Percentiles rank a stretch among this genome's conserved stretches.
Conservation (phyloP, 2,329 filamentous ascomycete genomes). For the Acrodontium crateriforme region DNA sequence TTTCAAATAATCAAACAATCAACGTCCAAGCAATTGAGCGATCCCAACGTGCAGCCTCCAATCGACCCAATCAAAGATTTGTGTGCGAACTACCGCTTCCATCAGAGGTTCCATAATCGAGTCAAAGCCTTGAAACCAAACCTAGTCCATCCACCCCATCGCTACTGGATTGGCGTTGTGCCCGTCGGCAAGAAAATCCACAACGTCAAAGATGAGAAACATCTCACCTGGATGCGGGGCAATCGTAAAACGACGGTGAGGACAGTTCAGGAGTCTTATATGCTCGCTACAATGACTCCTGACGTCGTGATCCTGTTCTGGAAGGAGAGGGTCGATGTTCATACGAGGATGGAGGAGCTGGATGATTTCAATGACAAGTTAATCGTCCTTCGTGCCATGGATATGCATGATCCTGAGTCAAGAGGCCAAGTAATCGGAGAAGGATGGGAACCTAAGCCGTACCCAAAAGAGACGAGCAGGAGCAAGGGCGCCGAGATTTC, state of each 20-base stretch:
- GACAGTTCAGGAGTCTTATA: conserved; percentile 18
- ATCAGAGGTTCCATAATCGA: too few species aligned
- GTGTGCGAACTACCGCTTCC: too few species aligned
- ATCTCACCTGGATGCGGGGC: conserved; percentile 20
- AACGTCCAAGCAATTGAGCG: too few species aligned
- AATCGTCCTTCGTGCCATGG: conserved; percentile 16
- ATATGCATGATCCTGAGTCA: conserved; percentile 1
- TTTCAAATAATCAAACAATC: too few species aligned
- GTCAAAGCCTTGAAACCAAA: conserved; percentile 9
- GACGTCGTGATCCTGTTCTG: conserved; percentile 14
- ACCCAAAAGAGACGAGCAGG: too few species aligned
- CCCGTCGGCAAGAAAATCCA: conserved; percentile 6
- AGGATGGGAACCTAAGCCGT: too few species aligned
- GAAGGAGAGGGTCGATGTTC: conserved; percentile 9
- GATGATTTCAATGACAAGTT: conserved; percentile 20
- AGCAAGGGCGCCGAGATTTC: too few species aligned
- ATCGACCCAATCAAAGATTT: too few species aligned
- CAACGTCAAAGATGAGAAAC: conserved; percentile 7
- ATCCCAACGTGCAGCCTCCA: too few species aligned
- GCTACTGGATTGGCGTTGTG: conserved; percentile 24
- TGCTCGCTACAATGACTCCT: conserved; percentile 7
- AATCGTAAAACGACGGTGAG: conserved; percentile 18
- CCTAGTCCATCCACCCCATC: conserved; percentile 9
- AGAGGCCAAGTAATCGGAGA: conserved; percentile 8
- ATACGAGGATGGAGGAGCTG: conserved; percentile 14